These are phyloP conservation scores for Pilatotrama ljubarskyi DNA, from an alignment of 768 basidiomycete genomes.

Conservation along the genomic window DNA sequence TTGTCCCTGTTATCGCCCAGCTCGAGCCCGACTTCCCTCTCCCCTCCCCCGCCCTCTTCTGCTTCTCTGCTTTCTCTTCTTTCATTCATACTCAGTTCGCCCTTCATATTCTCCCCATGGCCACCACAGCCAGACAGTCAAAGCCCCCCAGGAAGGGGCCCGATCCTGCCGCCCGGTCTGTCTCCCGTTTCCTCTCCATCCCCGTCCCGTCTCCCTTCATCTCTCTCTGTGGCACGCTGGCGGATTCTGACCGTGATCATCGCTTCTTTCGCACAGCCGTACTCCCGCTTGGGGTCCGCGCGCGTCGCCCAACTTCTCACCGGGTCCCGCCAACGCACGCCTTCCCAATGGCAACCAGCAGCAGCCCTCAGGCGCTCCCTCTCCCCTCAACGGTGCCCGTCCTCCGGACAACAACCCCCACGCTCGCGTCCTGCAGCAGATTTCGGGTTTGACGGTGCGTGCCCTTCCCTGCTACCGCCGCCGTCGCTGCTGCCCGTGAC, in stretches of 20 bases:
- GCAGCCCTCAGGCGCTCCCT: slow-evolving; percentile 27
- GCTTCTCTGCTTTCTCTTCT: slow-evolving; percentile 32
- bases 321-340: slow-evolving; percentile 42
- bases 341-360: slow-evolving; percentile 43
- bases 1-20: slow-evolving; percentile 21
- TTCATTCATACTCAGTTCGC: slow-evolving; percentile 10
- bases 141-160: slow-evolving; percentile 67
- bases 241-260: slow-evolving; percentile 3
- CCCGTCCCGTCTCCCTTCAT: background rate
- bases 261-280: slow-evolving; percentile 31
- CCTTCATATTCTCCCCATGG: slow-evolving; percentile 43
- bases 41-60: slow-evolving; percentile 17
- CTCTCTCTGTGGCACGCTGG: slow-evolving; percentile 1
- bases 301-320: slow-evolving; percentile 71
- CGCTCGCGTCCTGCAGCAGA: slow-evolving; percentile 62
- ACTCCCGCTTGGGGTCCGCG: slow-evolving; percentile 68
- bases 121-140: slow-evolving; percentile 61
- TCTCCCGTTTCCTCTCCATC: slow-evolving; percentile 8
- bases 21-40: slow-evolving; percentile 5
- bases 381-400: slow-evolving; percentile 45
- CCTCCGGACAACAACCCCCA: slow-evolving; percentile 44
- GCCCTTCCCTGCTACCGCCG: slow-evolving; percentile 6
- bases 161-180: slow-evolving; percentile 50
- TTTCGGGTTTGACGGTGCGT: slow-evolving; percentile 73
- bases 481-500: slow-evolving; percentile 19